Conservation (phyloP, 192 early-diverging fungal genomes). For the Backusella morwellensis region DNA sequence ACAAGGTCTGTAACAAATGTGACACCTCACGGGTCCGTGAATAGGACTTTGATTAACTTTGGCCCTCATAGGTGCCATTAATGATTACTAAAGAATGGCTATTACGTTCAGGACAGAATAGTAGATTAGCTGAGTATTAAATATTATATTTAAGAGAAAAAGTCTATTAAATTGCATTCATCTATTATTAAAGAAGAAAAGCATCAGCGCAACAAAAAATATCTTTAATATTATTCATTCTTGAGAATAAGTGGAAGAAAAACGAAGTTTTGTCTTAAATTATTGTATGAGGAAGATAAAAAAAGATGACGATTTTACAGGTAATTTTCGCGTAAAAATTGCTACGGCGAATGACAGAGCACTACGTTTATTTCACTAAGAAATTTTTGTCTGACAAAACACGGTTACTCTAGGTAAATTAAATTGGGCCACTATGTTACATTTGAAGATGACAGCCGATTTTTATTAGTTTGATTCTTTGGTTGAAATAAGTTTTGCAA, state of each 20-base stretch:
- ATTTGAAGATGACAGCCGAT: not conserved
- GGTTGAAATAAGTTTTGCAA: not conserved
- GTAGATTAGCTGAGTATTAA: too few relatives aligned
- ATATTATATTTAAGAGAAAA: not conserved
- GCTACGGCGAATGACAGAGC: not conserved
- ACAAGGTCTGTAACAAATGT: too few relatives aligned
- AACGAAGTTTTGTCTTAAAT: not conserved
- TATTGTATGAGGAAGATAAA: not conserved
- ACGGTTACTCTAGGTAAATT: constrained; percentile 2
- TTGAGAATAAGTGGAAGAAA: not conserved
- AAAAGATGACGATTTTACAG: not conserved
- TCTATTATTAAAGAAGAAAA: not conserved
- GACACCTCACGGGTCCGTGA: too few relatives aligned
- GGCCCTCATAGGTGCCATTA: too few relatives aligned
- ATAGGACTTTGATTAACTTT: too few relatives aligned
- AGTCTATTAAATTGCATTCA: not conserved
- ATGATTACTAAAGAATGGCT: too few relatives aligned
- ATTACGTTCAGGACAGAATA: too few relatives aligned
- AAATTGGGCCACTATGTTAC: not conserved
- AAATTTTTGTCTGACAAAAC: not conserved
- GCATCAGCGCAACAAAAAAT: not conserved
- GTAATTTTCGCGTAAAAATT: not conserved
- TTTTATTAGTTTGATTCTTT: not conserved
- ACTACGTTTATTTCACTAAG: not conserved
- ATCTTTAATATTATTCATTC: not conserved